These are phyloP conservation scores for Botrytis hyacinthi DNA, from an alignment of 2,329 filamentous ascomycete species.

Conservation along the genomic window DNA sequence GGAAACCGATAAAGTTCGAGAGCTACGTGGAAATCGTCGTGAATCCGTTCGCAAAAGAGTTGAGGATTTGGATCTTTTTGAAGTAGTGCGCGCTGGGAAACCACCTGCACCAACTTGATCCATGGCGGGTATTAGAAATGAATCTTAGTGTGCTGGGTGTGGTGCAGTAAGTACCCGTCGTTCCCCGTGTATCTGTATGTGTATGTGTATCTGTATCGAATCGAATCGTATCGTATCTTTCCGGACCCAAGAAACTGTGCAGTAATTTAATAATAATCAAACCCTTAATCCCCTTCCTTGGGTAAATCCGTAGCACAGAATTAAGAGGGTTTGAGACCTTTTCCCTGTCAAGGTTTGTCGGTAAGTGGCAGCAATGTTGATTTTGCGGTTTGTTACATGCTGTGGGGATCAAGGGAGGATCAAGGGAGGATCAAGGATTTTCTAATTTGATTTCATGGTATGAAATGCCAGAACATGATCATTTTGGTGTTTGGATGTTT, in stretches of 20 bases:
- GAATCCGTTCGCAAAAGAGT: conserved; percentile 19
- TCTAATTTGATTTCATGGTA: conserved; percentile 3
- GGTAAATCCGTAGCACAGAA: conserved; percentile 3
- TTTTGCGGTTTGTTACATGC: conserved; percentile 26
- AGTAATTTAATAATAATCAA: background rate
- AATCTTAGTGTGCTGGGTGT: conserved; percentile 6
- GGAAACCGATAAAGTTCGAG: conserved; percentile 19
- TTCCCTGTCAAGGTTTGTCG: conserved; percentile 25
- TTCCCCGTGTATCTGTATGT: background rate
- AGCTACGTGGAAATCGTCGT: conserved; percentile 10
- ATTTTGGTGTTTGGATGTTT: background rate
- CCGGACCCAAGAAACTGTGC: background rate
- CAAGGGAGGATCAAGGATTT: conserved; percentile 13
- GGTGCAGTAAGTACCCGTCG: conserved; percentile 1
- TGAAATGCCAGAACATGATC: background rate
- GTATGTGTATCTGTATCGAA: background rate
- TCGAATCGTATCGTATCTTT: conserved; percentile 3
- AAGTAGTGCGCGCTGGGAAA: conserved; percentile 19
- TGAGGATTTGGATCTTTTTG: conserved; percentile 19
- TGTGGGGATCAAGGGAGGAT: conserved; percentile 20
- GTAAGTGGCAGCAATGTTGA: conserved; percentile 25
- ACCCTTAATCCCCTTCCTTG: conserved; percentile 7
- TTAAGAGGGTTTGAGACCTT: conserved; percentile 18
- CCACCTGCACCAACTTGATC: conserved; percentile 22
- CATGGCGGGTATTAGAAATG: conserved; percentile 19